These are phyloP conservation scores for Potentilla sterilis DNA, from an alignment of 306 rosid genomes.

Conservation along the genomic window DNA sequence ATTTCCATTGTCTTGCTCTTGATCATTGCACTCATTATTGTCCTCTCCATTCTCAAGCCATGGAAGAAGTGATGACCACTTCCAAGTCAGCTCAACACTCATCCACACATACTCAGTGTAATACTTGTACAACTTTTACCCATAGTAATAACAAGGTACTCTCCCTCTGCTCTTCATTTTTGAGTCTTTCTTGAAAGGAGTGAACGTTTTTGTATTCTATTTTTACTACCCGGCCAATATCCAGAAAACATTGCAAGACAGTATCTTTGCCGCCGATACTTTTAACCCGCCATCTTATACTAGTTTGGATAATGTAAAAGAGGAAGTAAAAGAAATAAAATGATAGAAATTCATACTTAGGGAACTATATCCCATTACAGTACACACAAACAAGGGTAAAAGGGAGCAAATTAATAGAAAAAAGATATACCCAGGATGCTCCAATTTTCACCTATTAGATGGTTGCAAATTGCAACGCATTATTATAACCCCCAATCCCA, in stretches of 20 bases:
- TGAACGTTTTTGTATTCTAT: neutral
- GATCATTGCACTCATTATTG: slow-evolving; percentile 57
- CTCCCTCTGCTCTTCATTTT: neutral
- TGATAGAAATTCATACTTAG: neutral
- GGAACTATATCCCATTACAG: slow-evolving; percentile 10
- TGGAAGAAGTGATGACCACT: slow-evolving; percentile 43
- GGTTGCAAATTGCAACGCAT: slow-evolving; percentile 26
- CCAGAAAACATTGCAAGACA: neutral
- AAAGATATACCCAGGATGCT: slow-evolving; percentile 19
- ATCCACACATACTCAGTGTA: neutral
- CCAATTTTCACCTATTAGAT: slow-evolving; percentile 13
- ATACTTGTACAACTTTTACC: neutral
- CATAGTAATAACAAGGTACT: slow-evolving; percentile 5
- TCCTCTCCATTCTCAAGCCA: slow-evolving; percentile 62
- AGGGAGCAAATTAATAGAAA: slow-evolving; percentile 7
- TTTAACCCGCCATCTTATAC: neutral
- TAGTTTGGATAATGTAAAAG: neutral
- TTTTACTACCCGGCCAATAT: neutral
- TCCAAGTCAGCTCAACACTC: neutral
- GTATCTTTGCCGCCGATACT: neutral
- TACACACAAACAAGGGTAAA: slow-evolving; percentile 7
- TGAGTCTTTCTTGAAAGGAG: neutral
- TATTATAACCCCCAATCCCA: slow-evolving; percentile 20
- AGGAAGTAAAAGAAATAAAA: neutral
- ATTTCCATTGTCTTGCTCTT: slow-evolving; percentile 60